Percentiles rank a stretch among this genome's conserved stretches.
phyloP scores from a whole-genome alignment of 305 asterid species.

The Plantago lanceolata region DNA sequence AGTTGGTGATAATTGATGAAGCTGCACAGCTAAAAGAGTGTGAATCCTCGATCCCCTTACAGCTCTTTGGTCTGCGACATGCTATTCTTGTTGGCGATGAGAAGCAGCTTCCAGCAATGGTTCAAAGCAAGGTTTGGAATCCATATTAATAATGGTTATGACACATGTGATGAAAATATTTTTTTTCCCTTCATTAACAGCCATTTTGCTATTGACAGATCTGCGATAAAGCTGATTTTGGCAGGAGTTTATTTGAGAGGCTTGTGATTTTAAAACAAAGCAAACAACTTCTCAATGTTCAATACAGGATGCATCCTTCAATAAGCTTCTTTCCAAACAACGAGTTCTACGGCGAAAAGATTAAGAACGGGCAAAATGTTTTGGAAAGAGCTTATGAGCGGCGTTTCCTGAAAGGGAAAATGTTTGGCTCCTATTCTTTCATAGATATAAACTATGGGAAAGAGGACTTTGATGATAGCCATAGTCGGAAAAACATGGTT shows the following conservation, averaged over 20 bases:
- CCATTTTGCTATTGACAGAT: slow-evolving; percentile 33
- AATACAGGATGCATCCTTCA: slow-evolving; percentile 80
- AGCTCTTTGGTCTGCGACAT: slow-evolving; percentile 51
- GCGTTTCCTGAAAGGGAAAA: slow-evolving; percentile 34
- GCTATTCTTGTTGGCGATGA: slow-evolving; percentile 78
- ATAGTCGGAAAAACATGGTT: slow-evolving; percentile 49
- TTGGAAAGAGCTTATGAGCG: slow-evolving; percentile 26
- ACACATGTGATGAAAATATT: neutral
- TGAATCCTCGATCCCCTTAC: slow-evolving; percentile 62
- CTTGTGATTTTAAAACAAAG: slow-evolving; percentile 46
- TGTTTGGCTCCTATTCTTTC: slow-evolving; percentile 61
- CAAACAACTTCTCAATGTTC: slow-evolving; percentile 59
- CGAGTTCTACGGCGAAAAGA: slow-evolving; percentile 43
- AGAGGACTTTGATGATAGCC: slow-evolving; percentile 45
- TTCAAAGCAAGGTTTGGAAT: slow-evolving; percentile 59
- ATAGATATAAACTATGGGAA: slow-evolving; percentile 46
- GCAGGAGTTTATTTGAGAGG: slow-evolving; percentile 76
- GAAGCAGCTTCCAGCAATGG: slow-evolving; percentile 75
- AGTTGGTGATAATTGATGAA: slow-evolving; percentile 61
- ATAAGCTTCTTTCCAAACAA: slow-evolving; percentile 65
- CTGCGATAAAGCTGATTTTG: slow-evolving; percentile 49
- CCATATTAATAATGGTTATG: neutral
- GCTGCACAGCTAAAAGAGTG: slow-evolving; percentile 84
- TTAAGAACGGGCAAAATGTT: slow-evolving; percentile 53
- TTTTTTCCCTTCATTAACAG: too few relatives aligned